Conservation (phyloP, 148 eudicot genomes). For the Selenicereus undatus region DNA sequence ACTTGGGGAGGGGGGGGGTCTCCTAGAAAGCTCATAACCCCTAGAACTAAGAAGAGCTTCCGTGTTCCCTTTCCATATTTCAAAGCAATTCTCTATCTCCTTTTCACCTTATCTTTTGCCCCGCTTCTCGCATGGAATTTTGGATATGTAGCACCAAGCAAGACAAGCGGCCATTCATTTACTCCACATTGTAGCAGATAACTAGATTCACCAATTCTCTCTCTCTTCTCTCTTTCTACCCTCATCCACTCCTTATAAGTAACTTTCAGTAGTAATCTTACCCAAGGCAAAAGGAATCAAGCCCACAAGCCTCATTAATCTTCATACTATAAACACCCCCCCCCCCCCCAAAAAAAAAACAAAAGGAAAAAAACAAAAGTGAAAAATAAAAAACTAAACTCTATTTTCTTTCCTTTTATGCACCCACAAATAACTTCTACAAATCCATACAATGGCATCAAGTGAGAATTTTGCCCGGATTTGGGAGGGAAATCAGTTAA, state of each 20-base stretch:
- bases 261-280: conserved; percentile 14
- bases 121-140: conserved; percentile 22
- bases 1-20: no score
- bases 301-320: conserved; percentile 12
- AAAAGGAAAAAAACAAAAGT: background rate
- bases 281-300: conserved; percentile 16
- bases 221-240: conserved; percentile 2
- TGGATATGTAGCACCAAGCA: conserved; percentile 21
- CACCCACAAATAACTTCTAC: conserved; percentile 7
- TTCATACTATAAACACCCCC: background rate
- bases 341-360: background rate
- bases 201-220: conserved; percentile 36
- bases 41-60: conserved; percentile 18
- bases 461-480: conserved; percentile 31
- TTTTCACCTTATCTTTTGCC: conserved; percentile 4
- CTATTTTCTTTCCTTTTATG: background rate
- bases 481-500: conserved; percentile 32
- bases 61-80: conserved; percentile 8
- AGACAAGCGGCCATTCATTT: conserved; percentile 24
- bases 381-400: background rate
- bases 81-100: conserved; percentile 21
- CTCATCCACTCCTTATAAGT: conserved; percentile 25
- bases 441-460: conserved; percentile 32
- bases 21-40: conserved; percentile 7
- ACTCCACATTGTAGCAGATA: conserved; percentile 22